Evolutionary conservation across 306 rosid genomes (phyloP).

Genomic region (Adenanthera pavonina): DNA sequence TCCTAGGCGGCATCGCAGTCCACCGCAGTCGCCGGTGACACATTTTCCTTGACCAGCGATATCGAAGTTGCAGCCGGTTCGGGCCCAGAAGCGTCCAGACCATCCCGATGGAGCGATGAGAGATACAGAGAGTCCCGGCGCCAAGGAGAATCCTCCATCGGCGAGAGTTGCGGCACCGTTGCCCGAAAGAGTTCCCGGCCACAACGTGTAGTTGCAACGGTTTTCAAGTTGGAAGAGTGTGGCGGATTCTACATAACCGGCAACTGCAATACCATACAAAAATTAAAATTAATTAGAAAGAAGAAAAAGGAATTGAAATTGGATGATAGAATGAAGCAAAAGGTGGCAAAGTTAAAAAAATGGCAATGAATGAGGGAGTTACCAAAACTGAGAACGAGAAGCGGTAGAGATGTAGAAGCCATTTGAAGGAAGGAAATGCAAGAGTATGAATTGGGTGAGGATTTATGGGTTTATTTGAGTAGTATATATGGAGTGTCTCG

Average conservation of each 20-base stretch:
- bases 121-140: constrained; percentile 37
- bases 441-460: neutral
- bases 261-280: neutral
- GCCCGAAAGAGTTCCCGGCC: constrained; percentile 71
- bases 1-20: constrained; percentile 51
- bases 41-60: constrained; percentile 55
- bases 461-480: neutral
- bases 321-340: neutral
- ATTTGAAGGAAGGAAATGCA: neutral
- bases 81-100: constrained; percentile 75
- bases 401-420: neutral
- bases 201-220: constrained; percentile 55
- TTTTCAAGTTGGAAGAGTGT: constrained; percentile 56
- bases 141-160: constrained; percentile 55
- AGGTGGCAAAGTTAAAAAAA: neutral
- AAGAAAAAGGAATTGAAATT: neutral
- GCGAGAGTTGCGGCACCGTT: constrained; percentile 57
- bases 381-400: constrained; percentile 1
- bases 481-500: neutral
- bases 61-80: constrained; percentile 67
- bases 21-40: constrained; percentile 65
- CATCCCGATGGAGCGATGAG: constrained; percentile 60
- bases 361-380: neutral
- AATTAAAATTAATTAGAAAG: neutral
- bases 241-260: constrained; percentile 40